Conservation (phyloP, 169 alveolate genomes). For the Perkinsus olseni region DNA sequence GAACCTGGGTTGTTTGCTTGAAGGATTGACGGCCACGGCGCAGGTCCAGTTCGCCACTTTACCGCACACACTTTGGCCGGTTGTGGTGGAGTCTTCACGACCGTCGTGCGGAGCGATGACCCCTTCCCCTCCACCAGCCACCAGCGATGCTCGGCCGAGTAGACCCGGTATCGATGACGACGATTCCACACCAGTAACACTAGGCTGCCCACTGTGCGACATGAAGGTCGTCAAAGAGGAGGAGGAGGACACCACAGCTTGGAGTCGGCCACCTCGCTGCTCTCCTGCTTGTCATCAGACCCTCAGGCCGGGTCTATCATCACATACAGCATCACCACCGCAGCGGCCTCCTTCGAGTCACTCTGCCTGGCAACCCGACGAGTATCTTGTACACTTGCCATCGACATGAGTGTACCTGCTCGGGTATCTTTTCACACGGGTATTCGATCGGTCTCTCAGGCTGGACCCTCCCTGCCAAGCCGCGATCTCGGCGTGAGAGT, state of each 20-base stretch:
- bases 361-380: background rate
- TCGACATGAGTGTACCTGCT: background rate
- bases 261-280: background rate
- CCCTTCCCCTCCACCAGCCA: background rate
- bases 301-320: background rate
- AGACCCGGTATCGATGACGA: too few relatives aligned
- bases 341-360: background rate
- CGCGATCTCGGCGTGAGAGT: too few relatives aligned
- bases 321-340: background rate
- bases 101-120: background rate
- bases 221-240: background rate
- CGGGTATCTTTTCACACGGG: too few relatives aligned
- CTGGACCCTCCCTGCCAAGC: background rate
- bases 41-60: background rate
- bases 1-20: background rate
- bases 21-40: background rate
- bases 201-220: background rate
- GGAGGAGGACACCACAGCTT: background rate
- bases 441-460: too few relatives aligned
- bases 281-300: background rate
- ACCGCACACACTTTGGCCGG: background rate
- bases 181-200: background rate
- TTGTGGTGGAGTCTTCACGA: background rate
- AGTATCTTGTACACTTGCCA: background rate
- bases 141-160: background rate